A percentile compares a stretch with the other conserved stretches of the same genome.
Evolutionary conservation across 371 early-diverging fungal genomes (phyloP).

Genomic region (Mucor irregularis): DNA sequence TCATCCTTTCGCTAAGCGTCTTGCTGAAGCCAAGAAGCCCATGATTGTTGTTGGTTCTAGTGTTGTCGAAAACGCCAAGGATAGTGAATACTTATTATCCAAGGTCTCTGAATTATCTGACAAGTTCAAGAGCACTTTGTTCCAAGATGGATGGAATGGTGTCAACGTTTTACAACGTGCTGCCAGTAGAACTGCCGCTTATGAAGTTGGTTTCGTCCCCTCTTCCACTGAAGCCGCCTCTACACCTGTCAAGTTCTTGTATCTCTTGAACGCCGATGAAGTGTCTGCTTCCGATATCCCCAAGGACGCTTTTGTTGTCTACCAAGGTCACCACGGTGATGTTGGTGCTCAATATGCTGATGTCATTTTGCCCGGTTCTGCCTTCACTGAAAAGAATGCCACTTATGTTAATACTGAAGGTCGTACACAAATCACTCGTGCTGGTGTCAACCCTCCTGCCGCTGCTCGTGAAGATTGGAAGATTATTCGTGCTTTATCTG

Average conservation of each 20-base stretch:
- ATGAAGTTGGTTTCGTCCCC: slow-evolving; percentile 87
- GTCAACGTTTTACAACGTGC: slow-evolving; percentile 89
- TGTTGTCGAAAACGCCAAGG: slow-evolving; percentile 75
- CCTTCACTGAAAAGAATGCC: slow-evolving; percentile 96
- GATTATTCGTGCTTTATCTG: slow-evolving; percentile 95
- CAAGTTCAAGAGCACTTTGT: slow-evolving; percentile 66
- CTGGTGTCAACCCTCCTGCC: slow-evolving; percentile 89
- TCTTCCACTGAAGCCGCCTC: slow-evolving; percentile 45
- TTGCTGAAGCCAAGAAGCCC: slow-evolving; percentile 87
- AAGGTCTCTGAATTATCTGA: slow-evolving; percentile 70
- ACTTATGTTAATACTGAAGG: slow-evolving; percentile 95
- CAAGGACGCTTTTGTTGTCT: slow-evolving; percentile 93
- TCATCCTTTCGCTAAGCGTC: slow-evolving; percentile 75
- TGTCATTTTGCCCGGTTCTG: slow-evolving; percentile 94
- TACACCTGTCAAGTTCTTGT: slow-evolving; percentile 73
- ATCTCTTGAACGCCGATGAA: slow-evolving; percentile 94
- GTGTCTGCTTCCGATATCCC: slow-evolving; percentile 74
- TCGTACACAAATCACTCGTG: slow-evolving; percentile 88
- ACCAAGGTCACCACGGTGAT: slow-evolving; percentile 99
- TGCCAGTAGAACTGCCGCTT: slow-evolving; percentile 86
- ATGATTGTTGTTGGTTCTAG: slow-evolving; percentile 89
- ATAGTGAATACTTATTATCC: slow-evolving; percentile 68
- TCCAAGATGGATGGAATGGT: slow-evolving; percentile 87
- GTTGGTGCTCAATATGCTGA: slow-evolving; percentile 93
- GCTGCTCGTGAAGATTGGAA: slow-evolving; percentile 98